A percentile compares a stretch with the other conserved stretches of the same genome.
These are phyloP conservation scores for Zymoseptoria pseudotritici DNA, from an alignment of 2,329 filamentous ascomycete species.

Conservation along the genomic window DNA sequence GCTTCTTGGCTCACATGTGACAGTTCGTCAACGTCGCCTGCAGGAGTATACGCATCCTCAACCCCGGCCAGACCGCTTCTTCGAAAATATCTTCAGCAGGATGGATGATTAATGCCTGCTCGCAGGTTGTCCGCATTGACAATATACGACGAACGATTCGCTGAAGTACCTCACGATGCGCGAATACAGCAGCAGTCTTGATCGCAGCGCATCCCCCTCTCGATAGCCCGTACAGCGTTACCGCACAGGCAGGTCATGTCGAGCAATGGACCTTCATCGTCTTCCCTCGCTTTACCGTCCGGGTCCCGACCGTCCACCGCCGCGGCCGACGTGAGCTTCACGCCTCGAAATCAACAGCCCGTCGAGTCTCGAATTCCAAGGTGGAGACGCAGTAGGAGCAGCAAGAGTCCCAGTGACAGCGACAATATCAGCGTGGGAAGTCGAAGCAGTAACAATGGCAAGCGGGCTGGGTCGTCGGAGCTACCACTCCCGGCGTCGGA, in stretches of 20 bases:
- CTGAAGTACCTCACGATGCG: not conserved
- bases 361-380: slow-evolving; percentile 21
- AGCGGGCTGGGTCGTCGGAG: slow-evolving; percentile 2
- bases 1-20: not conserved
- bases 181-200: not conserved
- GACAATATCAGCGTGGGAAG: slow-evolving; percentile 1
- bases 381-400: slow-evolving; percentile 10
- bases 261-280: not conserved
- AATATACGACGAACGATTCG: not conserved
- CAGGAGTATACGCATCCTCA: not conserved
- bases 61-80: not conserved
- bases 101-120: not conserved
- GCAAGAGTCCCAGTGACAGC: slow-evolving; percentile 2
- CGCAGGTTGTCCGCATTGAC: not conserved
- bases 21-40: not conserved
- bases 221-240: not conserved
- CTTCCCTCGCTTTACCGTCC: not conserved
- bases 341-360: slow-evolving; percentile 18
- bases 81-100: not conserved
- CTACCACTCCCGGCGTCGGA: not conserved
- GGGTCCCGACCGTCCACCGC: slow-evolving; percentile 8
- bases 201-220: not conserved
- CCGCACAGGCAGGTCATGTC: not conserved
- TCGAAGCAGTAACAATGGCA: slow-evolving; percentile 5
- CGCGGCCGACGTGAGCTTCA: slow-evolving; percentile 24